Conservation (phyloP, 805 yeast species). For the Zygosaccharomyces siamensis region DNA sequence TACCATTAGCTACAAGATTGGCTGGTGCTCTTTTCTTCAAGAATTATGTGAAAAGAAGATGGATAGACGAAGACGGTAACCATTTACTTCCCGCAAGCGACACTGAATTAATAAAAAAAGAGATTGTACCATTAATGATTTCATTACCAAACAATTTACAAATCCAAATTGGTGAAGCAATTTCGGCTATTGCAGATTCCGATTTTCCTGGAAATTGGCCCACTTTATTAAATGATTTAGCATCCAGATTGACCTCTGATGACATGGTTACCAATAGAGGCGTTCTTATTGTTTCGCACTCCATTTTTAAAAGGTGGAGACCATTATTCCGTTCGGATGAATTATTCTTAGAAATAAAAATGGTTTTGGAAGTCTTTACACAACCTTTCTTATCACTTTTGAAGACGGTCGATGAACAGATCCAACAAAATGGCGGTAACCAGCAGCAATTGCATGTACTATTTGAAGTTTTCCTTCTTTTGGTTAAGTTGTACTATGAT, state of each 20-base stretch:
- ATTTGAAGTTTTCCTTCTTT: conserved; percentile 64
- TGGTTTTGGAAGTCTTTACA: conserved; percentile 80
- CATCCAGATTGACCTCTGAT: conserved; percentile 54
- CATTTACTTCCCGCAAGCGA: conserved; percentile 59
- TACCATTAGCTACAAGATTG: conserved; percentile 56
- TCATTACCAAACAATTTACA: conserved; percentile 73
- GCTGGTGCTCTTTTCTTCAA: conserved; percentile 92
- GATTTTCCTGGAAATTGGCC: conserved; percentile 95
- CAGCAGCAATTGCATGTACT: conserved; percentile 49
- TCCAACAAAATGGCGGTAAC: conserved; percentile 44
- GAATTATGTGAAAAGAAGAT: conserved; percentile 74
- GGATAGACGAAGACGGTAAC: conserved; percentile 88
- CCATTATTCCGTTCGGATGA: conserved; percentile 90
- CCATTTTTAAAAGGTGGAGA: conserved; percentile 95
- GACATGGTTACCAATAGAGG: conserved; percentile 77
- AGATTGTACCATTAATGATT: conserved; percentile 84
- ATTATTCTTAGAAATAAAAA: conserved; percentile 76
- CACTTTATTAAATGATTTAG: conserved; percentile 66
- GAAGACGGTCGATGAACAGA: conserved; percentile 59
- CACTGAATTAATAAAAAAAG: conserved; percentile 61
- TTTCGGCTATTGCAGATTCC: conserved; percentile 87
- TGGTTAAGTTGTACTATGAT: conserved; percentile 83
- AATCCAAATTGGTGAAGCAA: conserved; percentile 91
- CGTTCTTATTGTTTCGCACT: conserved; percentile 86
- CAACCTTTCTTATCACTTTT: conserved; percentile 72